A percentile compares a stretch with the other conserved stretches of the same genome.
These are phyloP conservation scores for Penicillium dipodomyicola DNA, from an alignment of 495 filamentous ascomycete genomes.

Conservation along the genomic window DNA sequence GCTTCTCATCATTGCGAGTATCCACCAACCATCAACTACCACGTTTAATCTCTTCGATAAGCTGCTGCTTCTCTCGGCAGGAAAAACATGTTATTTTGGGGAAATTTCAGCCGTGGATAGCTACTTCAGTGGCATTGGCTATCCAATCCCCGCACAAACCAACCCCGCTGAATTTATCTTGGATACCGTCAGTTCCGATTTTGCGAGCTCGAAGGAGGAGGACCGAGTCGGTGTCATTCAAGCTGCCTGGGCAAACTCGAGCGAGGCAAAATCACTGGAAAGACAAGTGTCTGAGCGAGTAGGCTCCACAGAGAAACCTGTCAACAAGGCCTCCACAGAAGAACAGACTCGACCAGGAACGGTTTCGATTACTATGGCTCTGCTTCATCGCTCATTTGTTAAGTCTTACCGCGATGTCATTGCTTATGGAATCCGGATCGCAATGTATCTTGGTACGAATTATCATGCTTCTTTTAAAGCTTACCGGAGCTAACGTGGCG, in stretches of 20 bases:
- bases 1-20: conserved; percentile 71
- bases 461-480: not conserved
- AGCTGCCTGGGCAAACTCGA: conserved; percentile 30
- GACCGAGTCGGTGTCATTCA: conserved; percentile 32
- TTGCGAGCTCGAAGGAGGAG: conserved; percentile 47
- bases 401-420: conserved; percentile 80
- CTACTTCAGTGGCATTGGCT: conserved; percentile 60
- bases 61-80: conserved; percentile 67
- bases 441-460: conserved; percentile 71
- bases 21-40: conserved; percentile 76
- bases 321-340: conserved; percentile 8
- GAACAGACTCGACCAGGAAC: conserved; percentile 29
- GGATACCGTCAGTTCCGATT: conserved; percentile 73
- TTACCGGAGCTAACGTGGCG: conserved; percentile 14
- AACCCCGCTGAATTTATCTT: conserved; percentile 80
- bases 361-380: conserved; percentile 39
- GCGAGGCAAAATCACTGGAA: conserved; percentile 12
- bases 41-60: conserved; percentile 80
- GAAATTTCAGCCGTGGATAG: conserved; percentile 46
- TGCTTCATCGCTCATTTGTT: conserved; percentile 71
- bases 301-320: conserved; percentile 18
- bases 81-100: conserved; percentile 69
- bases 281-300: conserved; percentile 15
- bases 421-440: conserved; percentile 75
- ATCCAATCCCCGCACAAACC: conserved; percentile 59